phyloP scores from a whole-genome alignment of 345 rosid species.

The Physaria fendleri region DNA sequence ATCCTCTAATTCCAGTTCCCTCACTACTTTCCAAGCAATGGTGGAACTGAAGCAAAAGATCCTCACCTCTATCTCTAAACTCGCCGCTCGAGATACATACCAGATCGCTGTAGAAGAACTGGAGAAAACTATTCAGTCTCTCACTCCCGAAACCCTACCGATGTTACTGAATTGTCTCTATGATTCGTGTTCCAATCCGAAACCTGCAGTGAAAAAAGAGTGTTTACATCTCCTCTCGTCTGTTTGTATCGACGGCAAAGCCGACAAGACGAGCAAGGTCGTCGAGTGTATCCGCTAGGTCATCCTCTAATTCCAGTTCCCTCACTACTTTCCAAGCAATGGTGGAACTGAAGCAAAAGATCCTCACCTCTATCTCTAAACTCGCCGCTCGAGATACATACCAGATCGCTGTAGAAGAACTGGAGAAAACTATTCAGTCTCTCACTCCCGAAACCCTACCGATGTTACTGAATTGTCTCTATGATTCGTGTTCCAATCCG shows the following conservation, averaged over 20 bases:
- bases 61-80: conserved; percentile 80
- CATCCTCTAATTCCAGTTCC: conserved; percentile 45
- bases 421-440: conserved; percentile 59
- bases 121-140: conserved; percentile 55
- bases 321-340: conserved; percentile 80
- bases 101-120: conserved; percentile 95
- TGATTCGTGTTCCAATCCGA: conserved; percentile 75
- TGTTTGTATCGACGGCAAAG: conserved; percentile 42
- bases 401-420: conserved; percentile 92
- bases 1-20: conserved; percentile 45
- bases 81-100: conserved; percentile 90
- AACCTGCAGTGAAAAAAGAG: conserved; percentile 87
- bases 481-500: conserved; percentile 74
- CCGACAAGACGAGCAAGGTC: conserved; percentile 36
- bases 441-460: conserved; percentile 76
- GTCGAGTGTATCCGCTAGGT: conserved; percentile 29
- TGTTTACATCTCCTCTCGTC: conserved; percentile 63
- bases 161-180: conserved; percentile 86
- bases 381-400: conserved; percentile 93
- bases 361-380: conserved; percentile 80
- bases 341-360: conserved; percentile 89
- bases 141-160: conserved; percentile 72
- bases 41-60: conserved; percentile 88
- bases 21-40: conserved; percentile 85
- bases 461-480: conserved; percentile 80